phyloP scores from a whole-genome alignment of 2,329 filamentous ascomycete species.

The Didymellaceae sp. region DNA sequence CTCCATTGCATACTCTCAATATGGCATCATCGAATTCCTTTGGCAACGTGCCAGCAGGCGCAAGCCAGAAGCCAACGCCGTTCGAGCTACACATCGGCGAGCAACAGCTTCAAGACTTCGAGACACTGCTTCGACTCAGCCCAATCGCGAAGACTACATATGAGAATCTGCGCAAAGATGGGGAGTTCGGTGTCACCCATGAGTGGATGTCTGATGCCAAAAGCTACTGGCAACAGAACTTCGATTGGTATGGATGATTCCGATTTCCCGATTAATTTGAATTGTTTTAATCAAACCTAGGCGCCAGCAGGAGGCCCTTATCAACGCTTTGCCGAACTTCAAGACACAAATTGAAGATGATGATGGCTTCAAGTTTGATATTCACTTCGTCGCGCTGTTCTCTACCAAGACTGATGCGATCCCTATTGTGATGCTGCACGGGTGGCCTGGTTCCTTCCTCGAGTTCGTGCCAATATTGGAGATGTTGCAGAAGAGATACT shows the following conservation, averaged over 20 bases:
- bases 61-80: constrained; percentile 23
- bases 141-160: constrained; percentile 42
- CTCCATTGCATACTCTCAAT: neutral
- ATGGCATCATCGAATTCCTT: constrained; percentile 30
- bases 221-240: constrained; percentile 38
- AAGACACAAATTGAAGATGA: constrained; percentile 52
- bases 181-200: constrained; percentile 40
- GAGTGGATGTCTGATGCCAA: constrained; percentile 42
- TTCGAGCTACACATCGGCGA: constrained; percentile 39
- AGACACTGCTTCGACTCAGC: constrained; percentile 35
- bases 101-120: constrained; percentile 38
- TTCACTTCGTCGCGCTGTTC: constrained; percentile 64
- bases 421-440: constrained; percentile 61
- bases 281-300: constrained; percentile 8
- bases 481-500: constrained; percentile 56
- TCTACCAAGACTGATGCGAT: constrained; percentile 58
- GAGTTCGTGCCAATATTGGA: constrained; percentile 63
- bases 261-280: too few species aligned
- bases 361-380: constrained; percentile 45
- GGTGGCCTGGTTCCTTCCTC: constrained; percentile 61
- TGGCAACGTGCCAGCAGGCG: constrained; percentile 22
- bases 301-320: constrained; percentile 50
- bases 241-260: constrained; percentile 44
- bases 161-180: constrained; percentile 36
- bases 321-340: constrained; percentile 62